Conservation (phyloP, 495 filamentous ascomycete species). For the Articulospora tetracladia region DNA sequence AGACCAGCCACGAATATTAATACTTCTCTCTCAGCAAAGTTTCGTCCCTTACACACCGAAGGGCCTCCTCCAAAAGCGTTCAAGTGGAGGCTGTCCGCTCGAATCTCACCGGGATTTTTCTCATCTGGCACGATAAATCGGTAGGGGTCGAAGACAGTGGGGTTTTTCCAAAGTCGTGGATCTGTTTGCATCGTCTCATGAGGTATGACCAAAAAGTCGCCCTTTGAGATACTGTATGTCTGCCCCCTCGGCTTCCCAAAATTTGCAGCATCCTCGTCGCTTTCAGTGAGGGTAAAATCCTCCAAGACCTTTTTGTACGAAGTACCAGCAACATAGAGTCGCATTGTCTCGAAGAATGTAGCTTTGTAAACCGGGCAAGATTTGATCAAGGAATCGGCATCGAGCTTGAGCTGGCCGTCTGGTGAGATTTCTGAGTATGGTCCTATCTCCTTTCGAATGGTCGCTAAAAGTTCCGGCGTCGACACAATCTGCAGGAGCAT, state of each 20-base stretch:
- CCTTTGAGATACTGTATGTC: slow-evolving; percentile 2
- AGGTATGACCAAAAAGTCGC: too few relatives aligned
- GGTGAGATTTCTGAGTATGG: neutral
- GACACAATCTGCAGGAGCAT: slow-evolving; percentile 4
- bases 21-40: too few relatives aligned
- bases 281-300: neutral
- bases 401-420: neutral
- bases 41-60: too few relatives aligned
- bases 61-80: too few relatives aligned
- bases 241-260: neutral
- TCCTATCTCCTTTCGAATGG: neutral
- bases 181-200: too few relatives aligned
- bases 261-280: neutral
- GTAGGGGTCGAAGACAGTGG: too few relatives aligned
- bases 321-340: neutral
- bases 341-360: slow-evolving; percentile 5
- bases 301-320: slow-evolving; percentile 5
- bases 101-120: too few relatives aligned
- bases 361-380: slow-evolving; percentile 6
- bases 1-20: too few relatives aligned
- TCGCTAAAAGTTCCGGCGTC: neutral
- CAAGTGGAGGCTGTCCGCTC: too few relatives aligned
- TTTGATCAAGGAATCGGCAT: slow-evolving; percentile 1
- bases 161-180: too few relatives aligned
- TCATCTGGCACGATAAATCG: too few relatives aligned